phyloP scores from a whole-genome alignment of 2,329 filamentous ascomycete species.

The Trichoderma koningiopsis region DNA sequence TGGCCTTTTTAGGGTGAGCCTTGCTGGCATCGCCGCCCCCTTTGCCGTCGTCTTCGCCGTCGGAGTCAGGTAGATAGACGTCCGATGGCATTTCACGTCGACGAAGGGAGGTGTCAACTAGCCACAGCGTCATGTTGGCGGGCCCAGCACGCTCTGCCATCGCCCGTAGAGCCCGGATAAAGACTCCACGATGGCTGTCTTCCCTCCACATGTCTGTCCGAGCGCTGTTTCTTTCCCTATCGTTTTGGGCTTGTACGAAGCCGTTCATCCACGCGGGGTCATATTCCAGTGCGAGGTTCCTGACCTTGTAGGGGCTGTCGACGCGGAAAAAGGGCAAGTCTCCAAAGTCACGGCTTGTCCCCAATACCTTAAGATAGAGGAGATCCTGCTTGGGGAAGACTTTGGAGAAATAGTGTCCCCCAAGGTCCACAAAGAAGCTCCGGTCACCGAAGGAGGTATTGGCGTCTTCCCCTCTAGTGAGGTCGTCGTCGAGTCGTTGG shows the following conservation, averaged over 20 bases:
- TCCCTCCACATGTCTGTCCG: neutral
- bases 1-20: neutral
- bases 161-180: slow-evolving; percentile 1
- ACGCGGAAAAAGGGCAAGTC: neutral
- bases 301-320: neutral
- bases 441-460: neutral
- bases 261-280: neutral
- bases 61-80: neutral
- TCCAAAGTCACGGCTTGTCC: neutral
- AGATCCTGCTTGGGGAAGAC: neutral
- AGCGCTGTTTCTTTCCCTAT: neutral
- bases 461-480: too few relatives aligned
- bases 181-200: neutral
- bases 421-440: neutral
- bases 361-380: neutral
- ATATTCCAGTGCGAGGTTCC: neutral
- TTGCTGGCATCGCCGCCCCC: neutral
- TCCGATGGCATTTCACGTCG: neutral
- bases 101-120: neutral
- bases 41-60: neutral
- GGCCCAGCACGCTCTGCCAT: neutral
- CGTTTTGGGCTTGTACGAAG: neutral
- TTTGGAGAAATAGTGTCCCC: neutral
- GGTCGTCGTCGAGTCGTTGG: neutral
- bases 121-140: neutral